A percentile compares a stretch with the other conserved stretches of the same genome.
These are phyloP conservation scores for Achlya hypogyna DNA, from an alignment of 352 stramenopile genomes.

Conservation along the genomic window DNA sequence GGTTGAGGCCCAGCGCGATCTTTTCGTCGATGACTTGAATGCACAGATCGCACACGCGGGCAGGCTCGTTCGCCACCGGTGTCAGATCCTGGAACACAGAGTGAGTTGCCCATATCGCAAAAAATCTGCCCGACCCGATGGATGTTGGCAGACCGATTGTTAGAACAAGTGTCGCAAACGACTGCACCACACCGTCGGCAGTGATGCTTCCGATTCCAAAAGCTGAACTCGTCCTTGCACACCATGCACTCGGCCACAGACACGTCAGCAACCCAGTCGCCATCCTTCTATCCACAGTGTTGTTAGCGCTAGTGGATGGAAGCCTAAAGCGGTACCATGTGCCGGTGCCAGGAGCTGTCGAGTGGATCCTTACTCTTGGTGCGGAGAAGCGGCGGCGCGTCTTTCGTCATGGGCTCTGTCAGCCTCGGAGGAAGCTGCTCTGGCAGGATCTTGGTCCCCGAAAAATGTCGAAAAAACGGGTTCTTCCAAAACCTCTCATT, in stretches of 20 bases:
- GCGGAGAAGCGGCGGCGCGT: neutral
- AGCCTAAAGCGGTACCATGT: slow-evolving; percentile 45
- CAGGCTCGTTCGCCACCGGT: slow-evolving; percentile 42
- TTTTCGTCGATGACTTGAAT: slow-evolving; percentile 82
- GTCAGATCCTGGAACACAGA: neutral
- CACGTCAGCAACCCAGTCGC: slow-evolving; percentile 78
- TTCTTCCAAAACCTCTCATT: neutral
- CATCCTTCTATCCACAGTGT: slow-evolving; percentile 42
- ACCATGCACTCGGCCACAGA: slow-evolving; percentile 73
- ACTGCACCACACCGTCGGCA: slow-evolving; percentile 79
- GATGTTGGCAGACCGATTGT: slow-evolving; percentile 74
- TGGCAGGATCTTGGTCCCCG: neutral
- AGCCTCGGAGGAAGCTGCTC: neutral
- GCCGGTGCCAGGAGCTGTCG: slow-evolving; percentile 75
- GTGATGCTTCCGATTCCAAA: slow-evolving; percentile 83
- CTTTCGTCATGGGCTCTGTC: neutral
- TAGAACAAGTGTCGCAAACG: slow-evolving; percentile 70
- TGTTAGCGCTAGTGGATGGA: neutral
- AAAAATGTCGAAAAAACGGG: neutral
- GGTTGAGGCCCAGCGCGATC: slow-evolving; percentile 57
- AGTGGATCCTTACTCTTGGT: slow-evolving; percentile 44
- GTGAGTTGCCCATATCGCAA: neutral
- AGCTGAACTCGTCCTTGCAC: slow-evolving; percentile 73
- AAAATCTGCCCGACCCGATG: slow-evolving; percentile 43
- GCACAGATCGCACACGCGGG: slow-evolving; percentile 69